These are phyloP conservation scores for Leccinum rimulosum DNA, from an alignment of 768 basidiomycete genomes.

Conservation along the genomic window DNA sequence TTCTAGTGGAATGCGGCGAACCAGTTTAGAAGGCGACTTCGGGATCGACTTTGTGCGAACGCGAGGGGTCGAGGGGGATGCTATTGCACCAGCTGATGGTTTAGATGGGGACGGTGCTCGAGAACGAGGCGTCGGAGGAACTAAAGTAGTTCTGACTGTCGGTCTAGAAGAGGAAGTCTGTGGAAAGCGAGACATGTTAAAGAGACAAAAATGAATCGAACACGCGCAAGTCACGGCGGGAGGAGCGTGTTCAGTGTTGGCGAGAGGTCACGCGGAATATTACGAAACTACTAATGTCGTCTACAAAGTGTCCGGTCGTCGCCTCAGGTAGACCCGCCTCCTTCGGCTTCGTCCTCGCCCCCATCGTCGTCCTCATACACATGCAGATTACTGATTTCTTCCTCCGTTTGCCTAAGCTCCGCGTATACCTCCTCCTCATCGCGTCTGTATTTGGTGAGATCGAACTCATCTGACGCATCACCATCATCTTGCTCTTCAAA, in stretches of 20 bases:
- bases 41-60: constrained; percentile 38
- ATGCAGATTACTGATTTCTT: constrained; percentile 12
- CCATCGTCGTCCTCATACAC: constrained; percentile 23
- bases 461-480: constrained; percentile 48
- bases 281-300: constrained; percentile 16
- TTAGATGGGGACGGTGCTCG: constrained; percentile 32
- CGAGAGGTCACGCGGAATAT: constrained; percentile 14
- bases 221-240: background rate
- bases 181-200: constrained; percentile 42
- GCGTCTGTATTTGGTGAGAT: constrained; percentile 57
- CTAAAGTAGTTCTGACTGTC: constrained; percentile 28
- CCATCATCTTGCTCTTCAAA: constrained; percentile 73
- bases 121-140: constrained; percentile 30
- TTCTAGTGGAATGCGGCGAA: constrained; percentile 23
- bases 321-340: background rate
- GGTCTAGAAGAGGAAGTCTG: constrained; percentile 34
- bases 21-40: constrained; percentile 33
- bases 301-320: constrained; percentile 1
- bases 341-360: constrained; percentile 5
- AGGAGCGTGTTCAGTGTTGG: background rate
- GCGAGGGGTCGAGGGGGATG: constrained; percentile 30
- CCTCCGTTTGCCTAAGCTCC: constrained; percentile 24
- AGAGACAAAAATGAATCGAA: background rate
- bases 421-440: constrained; percentile 31
- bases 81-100: constrained; percentile 25